These are phyloP conservation scores for Cladosporium oxysporum DNA, from an alignment of 2,329 filamentous ascomycete species.

Conservation along the genomic window DNA sequence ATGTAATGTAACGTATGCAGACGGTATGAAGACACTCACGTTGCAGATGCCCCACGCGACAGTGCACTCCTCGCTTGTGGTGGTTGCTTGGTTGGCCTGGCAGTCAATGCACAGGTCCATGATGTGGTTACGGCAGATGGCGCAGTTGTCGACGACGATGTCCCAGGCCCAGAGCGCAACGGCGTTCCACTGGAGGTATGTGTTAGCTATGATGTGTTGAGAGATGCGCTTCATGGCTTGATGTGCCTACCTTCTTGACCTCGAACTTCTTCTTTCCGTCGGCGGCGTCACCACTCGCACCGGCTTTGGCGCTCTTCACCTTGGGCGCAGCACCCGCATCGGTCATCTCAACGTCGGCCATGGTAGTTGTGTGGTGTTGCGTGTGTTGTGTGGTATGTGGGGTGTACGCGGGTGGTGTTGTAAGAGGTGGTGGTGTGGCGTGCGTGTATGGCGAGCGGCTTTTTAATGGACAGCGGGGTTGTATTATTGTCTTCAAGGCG, in stretches of 20 bases:
- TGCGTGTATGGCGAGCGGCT: background rate
- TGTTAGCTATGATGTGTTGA: conserved; percentile 16
- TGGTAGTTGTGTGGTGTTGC: conserved; percentile 44
- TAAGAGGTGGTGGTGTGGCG: background rate
- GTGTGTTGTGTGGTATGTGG: conserved; percentile 24
- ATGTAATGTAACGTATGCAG: background rate
- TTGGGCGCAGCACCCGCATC: conserved; percentile 66
- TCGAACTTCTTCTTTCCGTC: conserved; percentile 94
- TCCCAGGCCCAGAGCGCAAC: conserved; percentile 99
- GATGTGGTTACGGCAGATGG: conserved; percentile 98
- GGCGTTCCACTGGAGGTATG: conserved; percentile 78
- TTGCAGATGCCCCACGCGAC: conserved; percentile 99
- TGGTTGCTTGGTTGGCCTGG: conserved; percentile 96
- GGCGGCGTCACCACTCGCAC: conserved; percentile 50
- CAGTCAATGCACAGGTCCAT: conserved; percentile 99
- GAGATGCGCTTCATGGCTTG: background rate
- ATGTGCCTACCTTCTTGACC: conserved; percentile 82
- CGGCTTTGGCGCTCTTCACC: conserved; percentile 52
- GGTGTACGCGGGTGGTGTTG: conserved; percentile 22
- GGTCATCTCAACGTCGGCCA: conserved; percentile 97
- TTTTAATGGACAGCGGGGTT: background rate
- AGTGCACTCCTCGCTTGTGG: conserved; percentile 96
- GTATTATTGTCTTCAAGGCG: background rate
- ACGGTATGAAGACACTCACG: conserved; percentile 56
- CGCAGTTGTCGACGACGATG: conserved; percentile 98